Evolutionary conservation across 177 flowering plant species (phyloP).

Genomic region (Tripterygium wilfordii): DNA sequence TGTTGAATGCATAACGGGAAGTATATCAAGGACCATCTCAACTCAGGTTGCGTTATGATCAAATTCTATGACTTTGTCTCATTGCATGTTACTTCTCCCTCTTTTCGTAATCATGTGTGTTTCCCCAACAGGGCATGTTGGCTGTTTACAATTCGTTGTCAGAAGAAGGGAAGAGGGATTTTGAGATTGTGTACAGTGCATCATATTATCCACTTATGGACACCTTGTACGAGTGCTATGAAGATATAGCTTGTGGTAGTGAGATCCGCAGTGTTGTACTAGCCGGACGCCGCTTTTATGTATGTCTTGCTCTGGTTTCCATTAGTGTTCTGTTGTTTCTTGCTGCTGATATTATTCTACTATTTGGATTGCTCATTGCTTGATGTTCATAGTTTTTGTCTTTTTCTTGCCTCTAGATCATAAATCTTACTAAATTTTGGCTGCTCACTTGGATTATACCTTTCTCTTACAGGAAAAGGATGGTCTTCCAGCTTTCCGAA

Average conservation of each 20-base stretch:
- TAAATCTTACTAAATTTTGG: too few species aligned
- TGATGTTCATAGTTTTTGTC: too few species aligned
- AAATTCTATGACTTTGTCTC: too few species aligned
- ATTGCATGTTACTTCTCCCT: background rate
- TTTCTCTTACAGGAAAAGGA: conserved; percentile 68
- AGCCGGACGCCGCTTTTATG: conserved; percentile 93
- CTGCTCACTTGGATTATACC: too few species aligned
- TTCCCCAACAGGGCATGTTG: conserved; percentile 67
- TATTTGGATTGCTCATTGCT: too few species aligned
- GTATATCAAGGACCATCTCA: conserved; percentile 75
- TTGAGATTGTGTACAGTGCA: conserved; percentile 86
- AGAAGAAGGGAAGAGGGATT: conserved; percentile 69
- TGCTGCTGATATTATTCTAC: too few species aligned
- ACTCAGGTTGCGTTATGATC: conserved; percentile 42
- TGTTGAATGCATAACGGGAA: conserved; percentile 86
- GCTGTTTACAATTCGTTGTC: conserved; percentile 72
- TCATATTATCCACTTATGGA: conserved; percentile 95
- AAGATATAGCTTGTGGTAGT: conserved; percentile 87
- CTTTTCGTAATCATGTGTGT: background rate
- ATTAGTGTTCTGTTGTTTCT: background rate
- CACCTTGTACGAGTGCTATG: conserved; percentile 85
- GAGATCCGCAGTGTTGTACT: conserved; percentile 92
- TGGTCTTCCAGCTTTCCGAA: conserved; percentile 92
- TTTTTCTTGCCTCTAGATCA: background rate
- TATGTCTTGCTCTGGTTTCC: conserved; percentile 19